Base-by-base conservation (phyloP, 2,329 filamentous ascomycete genomes). In the Penicillium nordicum region DNA sequence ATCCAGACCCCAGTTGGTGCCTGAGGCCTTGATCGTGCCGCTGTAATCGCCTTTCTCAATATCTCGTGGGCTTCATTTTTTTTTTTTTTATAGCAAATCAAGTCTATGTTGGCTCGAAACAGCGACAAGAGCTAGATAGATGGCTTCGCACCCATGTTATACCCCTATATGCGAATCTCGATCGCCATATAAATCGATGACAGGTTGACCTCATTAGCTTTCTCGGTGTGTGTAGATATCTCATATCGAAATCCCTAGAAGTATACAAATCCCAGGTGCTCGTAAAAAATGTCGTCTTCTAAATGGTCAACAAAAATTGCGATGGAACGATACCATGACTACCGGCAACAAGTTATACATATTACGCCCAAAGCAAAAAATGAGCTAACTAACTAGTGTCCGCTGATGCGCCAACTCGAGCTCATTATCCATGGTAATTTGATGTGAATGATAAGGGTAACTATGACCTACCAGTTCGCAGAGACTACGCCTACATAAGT, bases 21-120 rank as follows among this genome's bases (percentile, higher is more conserved):
- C 61, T 68, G 40, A 67, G 63, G 60, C 59, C 18, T 34, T 1
- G 18, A 50, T 41, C 23, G 7, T 23, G 9, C 32, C 30, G 6
- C 38, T 10, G n/a, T 18, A 18, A 38, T 38, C n/a, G 11, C 30
- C 30, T 32, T 32, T 32, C 11, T 11, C 14, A 5, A 47, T 47
- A 34, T 12, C 14, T 5, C 7, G 14, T 32, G 5, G 32, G 14
- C 2, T 16, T 34, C 1, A 21, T 3, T 34, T 8, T 34, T 32
- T 12, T 12, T 32, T 12, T 32, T 12, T 12, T 12, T 8, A 16
- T 14, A 34, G 10, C 43, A 25, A 36, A 29, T 6, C 16, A n/a
- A 30, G 14, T 30, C 25, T 32, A 12, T 30, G 5, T 14, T 14
- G 30, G 12, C 30, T 32, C 30, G 2, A 32, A 4, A 14, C 30